phyloP scores from a whole-genome alignment of 345 rosid species.

The Rhodomyrtus tomentosa region DNA sequence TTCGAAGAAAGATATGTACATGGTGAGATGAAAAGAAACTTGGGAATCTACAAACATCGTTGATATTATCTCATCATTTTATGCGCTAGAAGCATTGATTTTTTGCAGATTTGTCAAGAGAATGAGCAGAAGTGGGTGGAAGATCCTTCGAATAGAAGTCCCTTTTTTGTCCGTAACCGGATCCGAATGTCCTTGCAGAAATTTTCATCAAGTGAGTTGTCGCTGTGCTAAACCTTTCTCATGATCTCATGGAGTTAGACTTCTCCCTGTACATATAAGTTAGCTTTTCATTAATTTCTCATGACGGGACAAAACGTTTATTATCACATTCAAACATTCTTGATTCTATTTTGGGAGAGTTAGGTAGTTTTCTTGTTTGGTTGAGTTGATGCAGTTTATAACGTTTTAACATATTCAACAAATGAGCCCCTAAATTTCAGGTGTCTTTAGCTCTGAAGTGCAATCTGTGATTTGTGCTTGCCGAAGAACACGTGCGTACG shows the following conservation, averaged over 20 bases:
- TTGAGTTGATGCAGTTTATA: not conserved
- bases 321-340: not conserved
- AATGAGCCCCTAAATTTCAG: constrained; percentile 21
- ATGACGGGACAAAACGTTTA: not conserved
- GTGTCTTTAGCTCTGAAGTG: constrained; percentile 49
- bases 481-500: constrained; percentile 49
- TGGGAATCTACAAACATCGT: not conserved
- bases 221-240: not conserved
- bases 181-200: constrained; percentile 57
- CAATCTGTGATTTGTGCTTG: constrained; percentile 59
- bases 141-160: constrained; percentile 76
- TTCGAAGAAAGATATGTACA: constrained; percentile 72
- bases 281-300: not conserved
- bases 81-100: not conserved
- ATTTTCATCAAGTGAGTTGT: constrained; percentile 48
- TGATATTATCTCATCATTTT: not conserved
- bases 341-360: not conserved
- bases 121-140: constrained; percentile 58
- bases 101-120: constrained; percentile 57
- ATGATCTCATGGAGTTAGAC: not conserved
- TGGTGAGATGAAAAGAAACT: constrained; percentile 23
- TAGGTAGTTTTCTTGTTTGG: not conserved
- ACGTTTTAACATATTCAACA: not conserved
- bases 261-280: not conserved
- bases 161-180: constrained; percentile 71